Evolutionary conservation across 768 basidiomycete species (phyloP), one percentile per base, ranked within the genome.

Genomic region (Obba rivulosa): DNA sequence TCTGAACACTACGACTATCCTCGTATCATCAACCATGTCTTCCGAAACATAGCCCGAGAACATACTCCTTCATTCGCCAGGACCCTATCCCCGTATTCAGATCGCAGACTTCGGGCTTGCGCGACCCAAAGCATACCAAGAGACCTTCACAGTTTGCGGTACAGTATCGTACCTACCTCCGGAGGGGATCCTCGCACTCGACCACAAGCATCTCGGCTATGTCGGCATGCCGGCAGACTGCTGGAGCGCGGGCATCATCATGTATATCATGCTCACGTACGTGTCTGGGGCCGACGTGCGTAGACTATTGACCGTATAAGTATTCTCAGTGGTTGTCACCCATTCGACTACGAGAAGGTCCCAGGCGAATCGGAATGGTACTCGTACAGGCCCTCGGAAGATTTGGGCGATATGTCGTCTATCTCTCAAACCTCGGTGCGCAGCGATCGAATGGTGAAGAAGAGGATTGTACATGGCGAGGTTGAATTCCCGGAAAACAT

Each of bases 71-170:
- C 71, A 81, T 56, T 72, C 78, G 4, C 87, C 90, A n/a, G 90
- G 89, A 9, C 79, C 87, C 2, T 92, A 89, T 60, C 90, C 90
- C 43, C 85, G 85, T 35, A 81, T 92, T 35, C 74, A 88, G 43
- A 83, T 92, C 34, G 90, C 90, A 17, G 90, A 92, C 64, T 92
- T 92, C 60, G 90, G 90, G 8, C 78, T 91, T 16, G 90, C 90
- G 9, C 80, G 88, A 16, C 79, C 81, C 7, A 81, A 81, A 56
- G 81, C 88, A 2, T 82, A 83, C 58, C 83, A 91, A 72, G 83
- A 85, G 59, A 92, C 90, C 0, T 72, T 88, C 58, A 89, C 89
- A 55, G 89, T 89, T 37, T 90, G 85, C 51, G 90, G 90, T n/a
- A 92, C 90, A 0, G 80, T 92, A 17, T 83, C 86, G 1, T 92